Base-by-base conservation (phyloP, 192 early-diverging fungal species). In the Dissophora globulifera region DNA sequence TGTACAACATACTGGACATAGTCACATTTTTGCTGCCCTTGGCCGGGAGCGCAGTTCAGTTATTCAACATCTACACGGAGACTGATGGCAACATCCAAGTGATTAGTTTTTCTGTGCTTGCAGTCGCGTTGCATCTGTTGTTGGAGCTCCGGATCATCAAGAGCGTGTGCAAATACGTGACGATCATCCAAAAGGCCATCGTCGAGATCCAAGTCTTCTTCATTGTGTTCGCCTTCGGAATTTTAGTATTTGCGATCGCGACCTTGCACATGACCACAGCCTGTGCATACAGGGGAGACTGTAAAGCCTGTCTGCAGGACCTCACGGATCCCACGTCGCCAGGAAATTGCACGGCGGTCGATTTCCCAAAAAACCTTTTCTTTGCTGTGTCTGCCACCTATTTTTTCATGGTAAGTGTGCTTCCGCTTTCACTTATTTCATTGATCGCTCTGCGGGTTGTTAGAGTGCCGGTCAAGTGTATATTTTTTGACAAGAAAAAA, bases 391-490 rank as follows among this genome's bases (percentile, higher is more conserved):
- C 62, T 3, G 47, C 71, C 9, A 66, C 62, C 0, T 66, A 75
- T 25, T 75, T 75, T 33, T 60, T 75, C 16, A 47, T 75, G 71
- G 71, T 62, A 62, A 50, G 6, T n/a, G n/a, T n/a, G n/a, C 6
- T 4, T 19, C 38, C 32, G 13, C 20, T n/a, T n/a, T n/a, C n/a
- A n/a, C n/a, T n/a, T n/a, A n/a, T n/a, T n/a, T n/a, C n/a, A n/a
- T n/a, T n/a, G n/a, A n/a, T n/a, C n/a, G n/a, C n/a, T n/a, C n/a
- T n/a, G n/a, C n/a, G n/a, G n/a, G n/a, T n/a, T n/a, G n/a, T n/a
- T n/a, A n/a, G n/a, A n/a, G n/a, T n/a, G n/a, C n/a, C n/a, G n/a
- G n/a, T n/a, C n/a, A n/a, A n/a, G n/a, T n/a, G n/a, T n/a, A n/a
- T n/a, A n/a, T n/a, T n/a, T n/a, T n/a, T n/a, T n/a, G n/a, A n/a